Conservation (phyloP, 2,329 filamentous ascomycete species). For the Nectriaceae sp. region DNA sequence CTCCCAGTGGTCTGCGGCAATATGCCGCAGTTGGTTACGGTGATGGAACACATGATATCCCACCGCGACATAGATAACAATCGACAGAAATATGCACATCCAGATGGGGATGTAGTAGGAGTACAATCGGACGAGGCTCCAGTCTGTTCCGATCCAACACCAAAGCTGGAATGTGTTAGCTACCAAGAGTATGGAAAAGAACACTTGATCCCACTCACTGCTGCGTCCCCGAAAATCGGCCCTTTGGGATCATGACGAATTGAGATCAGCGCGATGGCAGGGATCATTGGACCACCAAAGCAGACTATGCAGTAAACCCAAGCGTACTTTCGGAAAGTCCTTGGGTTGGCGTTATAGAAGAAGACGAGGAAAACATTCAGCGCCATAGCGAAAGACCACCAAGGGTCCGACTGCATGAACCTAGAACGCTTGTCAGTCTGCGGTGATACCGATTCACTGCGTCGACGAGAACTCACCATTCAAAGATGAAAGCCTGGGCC, state of each 20-base stretch:
- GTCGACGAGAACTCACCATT: slow-evolving; percentile 56
- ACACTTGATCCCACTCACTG: slow-evolving; percentile 39
- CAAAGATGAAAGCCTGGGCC: slow-evolving; percentile 61
- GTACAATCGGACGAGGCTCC: slow-evolving; percentile 58
- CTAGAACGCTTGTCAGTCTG: slow-evolving; percentile 47
- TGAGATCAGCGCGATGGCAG: slow-evolving; percentile 66
- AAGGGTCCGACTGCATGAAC: slow-evolving; percentile 75
- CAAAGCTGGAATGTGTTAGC: slow-evolving; percentile 48
- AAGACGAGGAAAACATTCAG: slow-evolving; percentile 75
- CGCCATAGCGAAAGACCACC: slow-evolving; percentile 82
- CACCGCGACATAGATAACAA: slow-evolving; percentile 57
- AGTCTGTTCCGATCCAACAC: slow-evolving; percentile 60
- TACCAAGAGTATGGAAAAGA: neutral
- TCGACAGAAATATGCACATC: slow-evolving; percentile 57
- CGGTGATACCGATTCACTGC: neutral
- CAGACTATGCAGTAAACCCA: slow-evolving; percentile 70
- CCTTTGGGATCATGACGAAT: slow-evolving; percentile 43
- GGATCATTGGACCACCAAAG: slow-evolving; percentile 70
- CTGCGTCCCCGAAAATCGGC: slow-evolving; percentile 56
- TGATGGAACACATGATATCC: slow-evolving; percentile 61
- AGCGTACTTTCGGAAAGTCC: slow-evolving; percentile 67
- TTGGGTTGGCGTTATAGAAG: slow-evolving; percentile 57
- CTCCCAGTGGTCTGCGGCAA: slow-evolving; percentile 33
- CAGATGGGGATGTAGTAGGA: slow-evolving; percentile 64
- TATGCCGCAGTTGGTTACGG: slow-evolving; percentile 55